Conservation (phyloP, 352 stramenopile species). For the Nannochloropsis limnetica region DNA sequence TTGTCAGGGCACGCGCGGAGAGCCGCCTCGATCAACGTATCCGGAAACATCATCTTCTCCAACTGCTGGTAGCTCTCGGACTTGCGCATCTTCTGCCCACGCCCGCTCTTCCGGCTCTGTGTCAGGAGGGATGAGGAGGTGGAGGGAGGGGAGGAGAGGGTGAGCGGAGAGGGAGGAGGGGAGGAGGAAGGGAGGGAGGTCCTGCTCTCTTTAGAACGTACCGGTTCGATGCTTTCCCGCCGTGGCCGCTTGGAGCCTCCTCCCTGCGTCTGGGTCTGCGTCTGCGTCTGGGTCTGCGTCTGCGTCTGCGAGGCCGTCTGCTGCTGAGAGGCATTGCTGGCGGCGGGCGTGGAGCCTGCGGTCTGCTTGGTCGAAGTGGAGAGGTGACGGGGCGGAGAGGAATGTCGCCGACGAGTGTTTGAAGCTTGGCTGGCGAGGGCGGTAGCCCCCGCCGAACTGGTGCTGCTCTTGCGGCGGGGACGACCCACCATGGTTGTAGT, state of each 20-base stretch:
- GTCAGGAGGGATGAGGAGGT: not conserved
- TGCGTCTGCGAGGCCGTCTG: not conserved
- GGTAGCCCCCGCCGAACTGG: not conserved
- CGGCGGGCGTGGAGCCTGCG: not conserved
- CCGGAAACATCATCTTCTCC: conserved; percentile 33
- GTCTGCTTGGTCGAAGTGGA: not conserved
- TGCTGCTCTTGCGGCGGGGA: not conserved
- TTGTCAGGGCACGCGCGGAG: conserved; percentile 15
- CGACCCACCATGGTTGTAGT: not conserved
- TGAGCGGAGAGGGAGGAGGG: not conserved
- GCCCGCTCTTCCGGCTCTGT: not conserved
- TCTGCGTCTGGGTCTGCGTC: not conserved
- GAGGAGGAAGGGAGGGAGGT: not conserved
- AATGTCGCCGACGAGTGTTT: not conserved
- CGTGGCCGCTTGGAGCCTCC: not conserved
- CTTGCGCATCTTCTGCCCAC: conserved; percentile 30
- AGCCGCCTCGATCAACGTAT: not conserved
- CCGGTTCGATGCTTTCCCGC: not conserved
- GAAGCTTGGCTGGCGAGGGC: not conserved
- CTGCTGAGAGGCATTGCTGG: not conserved
- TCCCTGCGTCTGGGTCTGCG: not conserved
- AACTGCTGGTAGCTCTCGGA: conserved; percentile 27
- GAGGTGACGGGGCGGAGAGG: not conserved
- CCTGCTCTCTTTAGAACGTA: conserved; percentile 15
- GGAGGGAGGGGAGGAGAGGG: not conserved